phyloP scores from a whole-genome alignment of 1,284 basidiomycete species.

The Tylopilus sp. region DNA sequence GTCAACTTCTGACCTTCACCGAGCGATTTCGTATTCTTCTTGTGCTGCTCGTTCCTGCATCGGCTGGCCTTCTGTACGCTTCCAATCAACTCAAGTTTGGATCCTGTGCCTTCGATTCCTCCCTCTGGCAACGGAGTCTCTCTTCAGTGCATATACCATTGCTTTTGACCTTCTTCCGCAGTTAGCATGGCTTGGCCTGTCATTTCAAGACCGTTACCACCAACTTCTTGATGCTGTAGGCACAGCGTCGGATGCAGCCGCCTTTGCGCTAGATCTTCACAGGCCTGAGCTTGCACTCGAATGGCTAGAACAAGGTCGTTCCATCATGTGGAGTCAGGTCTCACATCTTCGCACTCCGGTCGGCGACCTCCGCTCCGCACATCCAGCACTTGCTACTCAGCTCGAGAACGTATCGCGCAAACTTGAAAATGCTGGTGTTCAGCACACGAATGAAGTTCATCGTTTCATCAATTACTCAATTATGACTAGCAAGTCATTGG shows the following conservation, averaged over 20 bases:
- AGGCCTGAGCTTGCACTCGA: slow-evolving; percentile 9
- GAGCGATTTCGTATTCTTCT: too few species aligned
- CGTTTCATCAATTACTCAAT: not conserved
- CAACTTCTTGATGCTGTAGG: slow-evolving; percentile 4
- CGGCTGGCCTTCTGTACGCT: too few species aligned
- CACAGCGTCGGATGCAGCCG: not conserved
- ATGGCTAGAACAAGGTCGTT: slow-evolving; percentile 21
- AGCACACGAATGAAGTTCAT: too few species aligned
- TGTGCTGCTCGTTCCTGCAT: too few species aligned
- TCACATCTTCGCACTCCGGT: slow-evolving; percentile 12
- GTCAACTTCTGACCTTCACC: too few species aligned
- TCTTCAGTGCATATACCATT: too few species aligned
- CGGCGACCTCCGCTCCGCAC: not conserved
- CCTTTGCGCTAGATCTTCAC: not conserved
- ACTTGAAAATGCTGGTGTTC: slow-evolving; percentile 5
- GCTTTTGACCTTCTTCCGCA: slow-evolving; percentile 8
- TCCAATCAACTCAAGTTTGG: too few species aligned
- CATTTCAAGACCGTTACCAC: slow-evolving; percentile 11
- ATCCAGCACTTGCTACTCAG: not conserved
- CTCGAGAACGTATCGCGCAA: not conserved
- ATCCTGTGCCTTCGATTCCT: too few species aligned
- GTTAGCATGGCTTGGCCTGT: slow-evolving; percentile 11
- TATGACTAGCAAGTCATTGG: not conserved
- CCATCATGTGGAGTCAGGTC: slow-evolving; percentile 11
- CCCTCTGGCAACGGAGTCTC: too few species aligned